Conservation (phyloP, 129 eudicot species). For the Erigeron canadensis region DNA sequence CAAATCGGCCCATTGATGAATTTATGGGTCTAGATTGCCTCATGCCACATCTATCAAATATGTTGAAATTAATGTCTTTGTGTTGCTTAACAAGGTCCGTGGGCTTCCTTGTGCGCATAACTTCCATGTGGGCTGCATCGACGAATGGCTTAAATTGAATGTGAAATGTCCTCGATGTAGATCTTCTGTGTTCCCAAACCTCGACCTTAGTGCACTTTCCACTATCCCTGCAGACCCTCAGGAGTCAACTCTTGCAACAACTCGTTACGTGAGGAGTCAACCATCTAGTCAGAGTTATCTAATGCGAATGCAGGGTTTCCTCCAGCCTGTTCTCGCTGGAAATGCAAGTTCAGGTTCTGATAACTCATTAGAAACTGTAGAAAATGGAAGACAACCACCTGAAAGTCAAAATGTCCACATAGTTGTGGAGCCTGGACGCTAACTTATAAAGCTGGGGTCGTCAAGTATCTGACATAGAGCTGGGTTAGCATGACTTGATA, state of each 20-base stretch:
- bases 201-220: conserved; percentile 81
- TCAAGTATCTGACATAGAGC: neutral
- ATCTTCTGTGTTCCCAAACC: conserved; percentile 86
- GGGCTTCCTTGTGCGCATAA: conserved; percentile 99
- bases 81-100: conserved; percentile 52
- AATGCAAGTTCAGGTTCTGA: conserved; percentile 48
- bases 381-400: conserved; percentile 42
- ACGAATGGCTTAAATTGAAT: conserved; percentile 88
- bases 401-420: conserved; percentile 7
- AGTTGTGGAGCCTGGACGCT: conserved; percentile 23
- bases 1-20: neutral
- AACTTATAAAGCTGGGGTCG: conserved; percentile 3
- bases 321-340: conserved; percentile 55
- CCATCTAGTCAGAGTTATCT: conserved; percentile 69
- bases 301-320: conserved; percentile 72
- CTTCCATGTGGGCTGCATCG: conserved; percentile 91
- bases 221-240: conserved; percentile 60
- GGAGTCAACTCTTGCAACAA: conserved; percentile 48
- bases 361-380: conserved; percentile 45
- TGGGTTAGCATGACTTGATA: neutral
- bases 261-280: conserved; percentile 64
- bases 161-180: conserved; percentile 94
- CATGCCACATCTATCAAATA: neutral
- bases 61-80: neutral
- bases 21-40: neutral